Percentiles rank a stretch among this genome's conserved stretches.
Conservation (phyloP, 176 grass and related monocot species). For the Raddia distichophylla region DNA sequence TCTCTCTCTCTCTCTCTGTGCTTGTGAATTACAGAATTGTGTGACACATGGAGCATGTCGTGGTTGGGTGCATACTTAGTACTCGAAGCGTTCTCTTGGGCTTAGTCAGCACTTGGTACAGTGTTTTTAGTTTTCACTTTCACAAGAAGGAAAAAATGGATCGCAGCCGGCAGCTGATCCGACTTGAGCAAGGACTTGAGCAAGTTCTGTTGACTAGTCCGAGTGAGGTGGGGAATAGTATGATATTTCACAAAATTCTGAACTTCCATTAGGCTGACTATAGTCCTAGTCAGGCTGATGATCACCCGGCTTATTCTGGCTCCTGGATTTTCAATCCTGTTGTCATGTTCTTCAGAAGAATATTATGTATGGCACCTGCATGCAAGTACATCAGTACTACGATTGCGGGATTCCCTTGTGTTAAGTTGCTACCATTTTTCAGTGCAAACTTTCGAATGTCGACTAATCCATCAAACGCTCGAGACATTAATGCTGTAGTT, state of each 20-base stretch:
- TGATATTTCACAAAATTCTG: no score
- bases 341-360: neutral
- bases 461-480: neutral
- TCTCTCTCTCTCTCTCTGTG: neutral
- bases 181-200: no score
- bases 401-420: neutral
- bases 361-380: neutral
- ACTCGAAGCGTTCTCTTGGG: neutral
- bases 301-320: neutral
- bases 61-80: slow-evolving; percentile 17
- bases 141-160: neutral
- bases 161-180: neutral
- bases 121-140: neutral
- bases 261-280: neutral
- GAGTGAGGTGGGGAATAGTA: neutral
- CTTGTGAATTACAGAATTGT: slow-evolving; percentile 17
- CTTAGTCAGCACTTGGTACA: neutral
- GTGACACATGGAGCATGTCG: neutral
- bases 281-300: neutral
- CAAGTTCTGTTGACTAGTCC: neutral
- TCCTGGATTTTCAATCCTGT: neutral
- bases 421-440: neutral
- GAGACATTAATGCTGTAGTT: neutral
- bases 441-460: neutral
- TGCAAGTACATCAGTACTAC: neutral